Base-by-base conservation (phyloP, 345 rosid genomes). In the Dipteronia sinensis region DNA sequence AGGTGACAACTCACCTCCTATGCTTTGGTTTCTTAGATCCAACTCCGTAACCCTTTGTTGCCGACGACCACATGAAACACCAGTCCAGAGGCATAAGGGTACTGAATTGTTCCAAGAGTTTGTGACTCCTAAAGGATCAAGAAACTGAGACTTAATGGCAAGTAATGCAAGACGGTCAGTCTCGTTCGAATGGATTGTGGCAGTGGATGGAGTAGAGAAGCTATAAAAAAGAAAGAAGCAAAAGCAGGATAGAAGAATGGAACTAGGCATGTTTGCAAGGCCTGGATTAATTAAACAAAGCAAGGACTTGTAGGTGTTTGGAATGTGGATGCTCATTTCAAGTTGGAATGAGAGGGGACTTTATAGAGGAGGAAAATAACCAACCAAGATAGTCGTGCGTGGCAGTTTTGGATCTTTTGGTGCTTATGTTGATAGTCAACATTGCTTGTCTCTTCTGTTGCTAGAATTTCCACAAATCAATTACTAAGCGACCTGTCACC, bases 111-210 rank as follows among this genome's bases (percentile, higher is more conserved):
- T 67, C 71, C 53, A n/a, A 10, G 19, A 42, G 46, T 53, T 67
- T 42, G 53, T 67, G 16, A 67, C 8, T 40, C 71, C 53, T 3
- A 67, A 25, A 20, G 71, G 71, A 10, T 67, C 46, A 42, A 8
- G 1, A 42, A 42, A 11, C 0, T 11, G 46, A 42, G 11, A 42
- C 46, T 42, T 42, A 42, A 42, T 42, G 46, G 46, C 46, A 44
- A 42, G 53, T 10, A 67, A 67, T 15, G 77, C 74, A 31, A 15
- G 55, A 12, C 19, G 19, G 6, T 80, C 76, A 0, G 61, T 62
- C 29, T 63, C 72, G 17, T 64, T 16, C 3, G 34, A 67, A 10
- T 17, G 12, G 29, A 22, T 9, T n/a, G 23, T 34, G 42, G 27
- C 22, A 13, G n/a, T 25, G 27, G 20, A 12, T 7, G 2, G 19